These are phyloP conservation scores for Azolla pinnata DNA, from an alignment of 75 land plant genomes.

Conservation along the genomic window DNA sequence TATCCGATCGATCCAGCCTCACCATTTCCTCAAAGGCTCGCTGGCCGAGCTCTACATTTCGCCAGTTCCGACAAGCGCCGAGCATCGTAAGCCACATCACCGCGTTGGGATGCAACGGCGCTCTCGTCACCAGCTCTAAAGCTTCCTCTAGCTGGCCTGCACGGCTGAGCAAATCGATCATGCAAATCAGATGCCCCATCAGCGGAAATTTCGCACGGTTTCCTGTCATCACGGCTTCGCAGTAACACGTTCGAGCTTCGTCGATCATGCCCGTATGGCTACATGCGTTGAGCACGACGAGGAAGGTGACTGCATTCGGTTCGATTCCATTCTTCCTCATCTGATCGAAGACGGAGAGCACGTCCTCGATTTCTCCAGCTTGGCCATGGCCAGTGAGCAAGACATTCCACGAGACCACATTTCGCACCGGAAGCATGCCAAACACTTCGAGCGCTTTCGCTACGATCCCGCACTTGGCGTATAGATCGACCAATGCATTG, in stretches of 20 bases:
- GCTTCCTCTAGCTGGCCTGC: slow-evolving; percentile 57
- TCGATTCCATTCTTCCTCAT: slow-evolving; percentile 33
- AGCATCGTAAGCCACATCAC: too few relatives aligned
- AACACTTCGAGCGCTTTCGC: slow-evolving; percentile 29
- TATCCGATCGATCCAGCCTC: too few relatives aligned
- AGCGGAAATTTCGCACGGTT: slow-evolving; percentile 35
- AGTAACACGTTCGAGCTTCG: slow-evolving; percentile 38
- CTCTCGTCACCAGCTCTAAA: too few relatives aligned
- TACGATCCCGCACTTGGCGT: slow-evolving; percentile 34
- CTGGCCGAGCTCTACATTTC: too few relatives aligned
- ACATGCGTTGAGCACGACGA: too few relatives aligned
- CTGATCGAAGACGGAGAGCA: slow-evolving; percentile 33
- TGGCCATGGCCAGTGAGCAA: slow-evolving; percentile 35
- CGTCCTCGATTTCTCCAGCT: slow-evolving; percentile 15
- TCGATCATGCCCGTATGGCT: slow-evolving; percentile 12
- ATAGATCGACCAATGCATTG: slow-evolving; percentile 46
- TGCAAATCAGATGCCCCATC: slow-evolving; percentile 56
- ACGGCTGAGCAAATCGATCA: slow-evolving; percentile 49
- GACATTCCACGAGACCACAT: slow-evolving; percentile 50
- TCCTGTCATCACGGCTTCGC: slow-evolving; percentile 36
- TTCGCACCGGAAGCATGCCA: slow-evolving; percentile 12
- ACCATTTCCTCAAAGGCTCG: too few relatives aligned
- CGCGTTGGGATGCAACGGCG: too few relatives aligned
- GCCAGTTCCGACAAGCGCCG: too few relatives aligned
- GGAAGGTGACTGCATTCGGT: too few relatives aligned